Base-by-base conservation (phyloP, 23 red algal species). In the Cyanidium caldarium region DNA sequence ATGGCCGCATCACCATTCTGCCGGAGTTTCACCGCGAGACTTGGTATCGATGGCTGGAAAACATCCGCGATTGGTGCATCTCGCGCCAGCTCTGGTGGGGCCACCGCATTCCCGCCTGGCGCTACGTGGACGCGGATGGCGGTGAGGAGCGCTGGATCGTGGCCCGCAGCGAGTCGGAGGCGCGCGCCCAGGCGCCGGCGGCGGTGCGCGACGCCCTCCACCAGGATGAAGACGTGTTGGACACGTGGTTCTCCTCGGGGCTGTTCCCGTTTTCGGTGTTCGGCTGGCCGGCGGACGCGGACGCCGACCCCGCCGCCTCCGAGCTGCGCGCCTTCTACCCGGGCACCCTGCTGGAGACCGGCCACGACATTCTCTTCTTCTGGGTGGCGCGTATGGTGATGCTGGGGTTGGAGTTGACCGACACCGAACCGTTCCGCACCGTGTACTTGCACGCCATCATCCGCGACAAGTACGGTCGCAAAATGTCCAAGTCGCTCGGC, bases 341-440 rank as follows among this genome's bases (percentile, higher is more conserved):
- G 5, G 88, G 84, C 17, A 88, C 79, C 3, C 33, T 98, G 40
- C 72, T 98, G 37, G 92, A 98, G 68, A 98, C 92, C 15, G 92
- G 92, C 34, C 83, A 88, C 42, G 92, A 98, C 68, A 98, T 98
- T 57, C 57, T 98, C 28, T 98, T 98, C 58, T 98, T 98, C 45
- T 98, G 92, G 92, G 92, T 98, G 40, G 92, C 92, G 33, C 69
- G 92, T 20, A 98, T 98, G 92, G 92, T 98, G 37, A 98, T 98
- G 92, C 73, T 98, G 80, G 81, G 92, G 0, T 45, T 89, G 33
- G 72, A 73, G 14, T 68, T 98, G 28, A 98, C 92, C 16, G 83
- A 75, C 3, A 77, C 72, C 58, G 57, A 88, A 45, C 92, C 92
- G 0, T 98, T 98, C 78, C 58, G 76, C 37, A 98, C 84, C 13